A percentile compares a stretch with the other conserved stretches of the same genome.
These are phyloP conservation scores for Colletotrichum navitas DNA, from an alignment of 2,329 filamentous ascomycete genomes.

Conservation along the genomic window DNA sequence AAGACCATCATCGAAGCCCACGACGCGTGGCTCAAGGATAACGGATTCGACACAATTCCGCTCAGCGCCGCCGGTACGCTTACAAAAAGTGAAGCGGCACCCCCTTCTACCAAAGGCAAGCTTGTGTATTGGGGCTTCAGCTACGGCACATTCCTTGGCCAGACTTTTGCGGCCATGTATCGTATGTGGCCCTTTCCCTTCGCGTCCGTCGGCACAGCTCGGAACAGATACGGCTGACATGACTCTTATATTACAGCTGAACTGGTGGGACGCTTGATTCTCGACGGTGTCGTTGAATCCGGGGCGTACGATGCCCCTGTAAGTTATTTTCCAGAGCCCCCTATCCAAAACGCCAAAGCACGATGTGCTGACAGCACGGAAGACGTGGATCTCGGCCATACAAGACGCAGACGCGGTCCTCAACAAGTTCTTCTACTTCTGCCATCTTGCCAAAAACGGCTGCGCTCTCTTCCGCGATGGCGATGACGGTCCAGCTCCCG, in stretches of 20 bases:
- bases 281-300: slow-evolving; percentile 49
- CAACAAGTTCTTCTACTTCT: slow-evolving; percentile 60
- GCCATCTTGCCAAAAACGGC: slow-evolving; percentile 56
- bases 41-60: slow-evolving; percentile 26
- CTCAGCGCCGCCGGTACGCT: slow-evolving; percentile 3
- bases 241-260: slow-evolving; percentile 15
- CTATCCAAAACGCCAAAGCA: background rate
- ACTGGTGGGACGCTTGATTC: slow-evolving; percentile 49
- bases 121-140: slow-evolving; percentile 54
- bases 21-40: slow-evolving; percentile 37
- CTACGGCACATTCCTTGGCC: slow-evolving; percentile 54
- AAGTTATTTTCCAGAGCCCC: background rate
- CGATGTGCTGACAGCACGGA: background rate
- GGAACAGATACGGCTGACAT: slow-evolving; percentile 8
- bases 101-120: slow-evolving; percentile 43
- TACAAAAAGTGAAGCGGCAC: slow-evolving; percentile 19
- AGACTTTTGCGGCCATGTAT: slow-evolving; percentile 55
- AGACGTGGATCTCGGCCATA: slow-evolving; percentile 53
- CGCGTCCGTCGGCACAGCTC: background rate
- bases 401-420: slow-evolving; percentile 61
- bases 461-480: slow-evolving; percentile 56
- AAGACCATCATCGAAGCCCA: slow-evolving; percentile 41
- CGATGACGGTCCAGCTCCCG: slow-evolving; percentile 44
- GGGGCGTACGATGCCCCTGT: slow-evolving; percentile 52
- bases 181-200: slow-evolving; percentile 38